Evolutionary conservation across 305 asterid genomes (phyloP), one percentile per base, ranked within the genome.

Genomic region (Rubia balearica): DNA sequence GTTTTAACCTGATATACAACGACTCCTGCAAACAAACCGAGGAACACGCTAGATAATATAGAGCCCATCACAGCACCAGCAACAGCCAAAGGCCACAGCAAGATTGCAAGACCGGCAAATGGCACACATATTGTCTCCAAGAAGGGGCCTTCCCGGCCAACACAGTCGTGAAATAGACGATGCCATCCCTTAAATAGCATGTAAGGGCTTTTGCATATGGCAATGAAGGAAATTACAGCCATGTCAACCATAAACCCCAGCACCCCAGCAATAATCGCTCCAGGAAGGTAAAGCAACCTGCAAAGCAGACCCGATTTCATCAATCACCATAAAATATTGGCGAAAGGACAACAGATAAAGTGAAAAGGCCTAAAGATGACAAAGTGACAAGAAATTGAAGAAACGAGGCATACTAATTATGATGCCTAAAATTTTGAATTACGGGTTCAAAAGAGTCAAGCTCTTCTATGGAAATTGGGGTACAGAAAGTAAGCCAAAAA

Each of bases 61-160:
- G 99, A 94, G 64, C 89, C 96, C 79, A 84, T 72, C 19, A 91
- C 80, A 2, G 96, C 97, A 45, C 95, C 99, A n/a, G 68, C 85
- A 77, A 94, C 99, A 43, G 96, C 92, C 83, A 88, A 75, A 22
- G 99, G 99, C 98, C 99, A 94, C 9, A 94, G 88, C 78, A 94
- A 71, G 82, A 94, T 91, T 13, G 98, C 98, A 22, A 94, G 96
- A 48, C 96, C 99, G 4, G 98, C 98, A 81, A 94, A 87, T 7
- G 99, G 99, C 55, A 94, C 95, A 40, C 99, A 94, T 76, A 94
- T 88, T 22, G 98, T 85, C 88, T 94, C 98, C 88, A 94, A 78
- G 80, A 94, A 94, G n/a, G 96, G 99, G 43, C 99, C 98, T 76
- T 94, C 98, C 42, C 96, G 89, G 21, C 99, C 99, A 24, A 94